Conservation (phyloP, 2,329 filamentous ascomycete species). For the Clarireedia sp. region DNA sequence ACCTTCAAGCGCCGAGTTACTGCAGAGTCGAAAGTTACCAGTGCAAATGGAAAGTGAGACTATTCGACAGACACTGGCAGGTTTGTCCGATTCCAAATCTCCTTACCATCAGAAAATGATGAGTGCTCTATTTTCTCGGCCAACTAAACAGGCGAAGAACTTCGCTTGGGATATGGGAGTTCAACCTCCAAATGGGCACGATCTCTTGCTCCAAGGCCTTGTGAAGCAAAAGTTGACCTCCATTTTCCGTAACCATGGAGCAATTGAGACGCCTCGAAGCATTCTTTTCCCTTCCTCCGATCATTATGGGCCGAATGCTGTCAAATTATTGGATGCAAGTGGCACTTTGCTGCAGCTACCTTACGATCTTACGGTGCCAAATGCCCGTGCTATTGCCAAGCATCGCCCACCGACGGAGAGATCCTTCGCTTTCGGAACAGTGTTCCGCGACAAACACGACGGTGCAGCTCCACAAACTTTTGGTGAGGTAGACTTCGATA, state of each 20-base stretch:
- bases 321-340: slow-evolving; percentile 72
- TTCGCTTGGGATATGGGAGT: slow-evolving; percentile 67
- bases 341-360: slow-evolving; percentile 91
- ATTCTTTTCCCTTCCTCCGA: slow-evolving; percentile 74
- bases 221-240: slow-evolving; percentile 67
- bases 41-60: slow-evolving; percentile 90
- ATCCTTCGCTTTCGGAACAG: slow-evolving; percentile 78
- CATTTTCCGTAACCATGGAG: slow-evolving; percentile 84
- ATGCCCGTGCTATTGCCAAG: slow-evolving; percentile 76
- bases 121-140: slow-evolving; percentile 66
- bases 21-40: slow-evolving; percentile 80
- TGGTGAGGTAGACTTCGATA: slow-evolving; percentile 92
- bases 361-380: slow-evolving; percentile 82
- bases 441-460: slow-evolving; percentile 71
- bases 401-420: slow-evolving; percentile 61
- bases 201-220: slow-evolving; percentile 62
- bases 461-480: slow-evolving; percentile 77
- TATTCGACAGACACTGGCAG: slow-evolving; percentile 73
- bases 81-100: slow-evolving; percentile 72
- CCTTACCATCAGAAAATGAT: slow-evolving; percentile 87
- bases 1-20: slow-evolving; percentile 72
- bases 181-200: slow-evolving; percentile 43
- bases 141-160: slow-evolving; percentile 72
- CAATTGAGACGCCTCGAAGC: slow-evolving; percentile 69
- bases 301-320: slow-evolving; percentile 67